phyloP scores from a whole-genome alignment of 371 early-diverging fungal species.

The Capillidium heterosporum region DNA sequence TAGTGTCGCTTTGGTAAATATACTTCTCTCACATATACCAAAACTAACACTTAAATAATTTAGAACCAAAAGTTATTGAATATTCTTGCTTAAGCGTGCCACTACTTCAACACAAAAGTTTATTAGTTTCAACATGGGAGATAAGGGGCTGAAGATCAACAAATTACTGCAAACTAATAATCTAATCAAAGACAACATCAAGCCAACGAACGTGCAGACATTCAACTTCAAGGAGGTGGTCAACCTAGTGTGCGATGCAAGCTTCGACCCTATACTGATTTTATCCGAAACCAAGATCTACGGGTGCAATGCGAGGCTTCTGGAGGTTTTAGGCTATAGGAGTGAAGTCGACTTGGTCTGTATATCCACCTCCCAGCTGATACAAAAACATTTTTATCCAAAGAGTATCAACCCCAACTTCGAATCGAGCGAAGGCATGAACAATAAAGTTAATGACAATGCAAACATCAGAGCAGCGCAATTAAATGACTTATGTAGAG shows the following conservation, averaged over 20 bases:
- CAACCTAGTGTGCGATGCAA: neutral
- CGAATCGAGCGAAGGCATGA: neutral
- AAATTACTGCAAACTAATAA: too few species aligned
- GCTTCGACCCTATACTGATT: neutral
- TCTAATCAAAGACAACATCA: too few species aligned
- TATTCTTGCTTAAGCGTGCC: too few species aligned
- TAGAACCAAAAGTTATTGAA: too few species aligned
- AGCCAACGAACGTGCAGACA: too few species aligned
- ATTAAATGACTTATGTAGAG: neutral
- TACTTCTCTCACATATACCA: too few species aligned
- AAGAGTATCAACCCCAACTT: neutral
- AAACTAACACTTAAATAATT: too few species aligned
- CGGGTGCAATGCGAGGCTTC: neutral
- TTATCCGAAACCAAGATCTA: neutral
- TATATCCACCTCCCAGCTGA: neutral
- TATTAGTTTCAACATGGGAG: too few species aligned
- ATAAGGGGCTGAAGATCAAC: too few species aligned
- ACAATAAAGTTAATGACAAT: neutral
- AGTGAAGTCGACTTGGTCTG: neutral
- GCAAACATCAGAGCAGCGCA: neutral
- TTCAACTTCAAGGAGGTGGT: neutral
- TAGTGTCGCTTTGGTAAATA: too few species aligned
- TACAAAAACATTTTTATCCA: conserved; percentile 3
- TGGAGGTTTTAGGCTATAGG: neutral
- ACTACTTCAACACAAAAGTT: too few species aligned